Evolutionary conservation across 768 basidiomycete species (phyloP), one percentile per base, ranked within the genome.

Genomic region (Suillus subalutaceus): DNA sequence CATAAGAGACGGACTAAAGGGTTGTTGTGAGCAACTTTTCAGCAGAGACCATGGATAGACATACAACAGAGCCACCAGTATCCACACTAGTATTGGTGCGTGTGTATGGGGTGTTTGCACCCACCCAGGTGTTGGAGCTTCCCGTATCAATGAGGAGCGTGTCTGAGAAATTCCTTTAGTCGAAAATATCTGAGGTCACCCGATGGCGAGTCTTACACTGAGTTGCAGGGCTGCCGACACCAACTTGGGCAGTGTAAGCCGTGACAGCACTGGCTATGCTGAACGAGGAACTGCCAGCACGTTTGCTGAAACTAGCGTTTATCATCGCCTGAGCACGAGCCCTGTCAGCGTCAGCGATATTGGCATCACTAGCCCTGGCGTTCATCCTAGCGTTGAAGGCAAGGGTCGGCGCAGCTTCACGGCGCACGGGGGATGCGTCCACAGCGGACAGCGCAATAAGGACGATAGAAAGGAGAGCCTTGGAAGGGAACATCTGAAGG

Each of bases 121-220:
- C 77, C 12, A 78, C 63, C 75, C 76, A 78, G 1, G 78, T 78
- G 23, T 72, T 72, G 3, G 75, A 67, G 62, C 77, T 79, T 46
- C 77, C 77, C 1, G 78, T 78, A 52, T 79, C 77, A 13, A 79
- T 61, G 13, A 77, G 40, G 18, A 78, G 69, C 8, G 69, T 66
- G 53, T 70, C 79, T 79, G 43, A 15, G 18, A 4, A 35, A n/a
- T 26, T 40, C 48, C 32, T 32, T 4, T 23, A 59, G 15, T 64
- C 48, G n/a, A 38, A 41, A 30, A 7, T 15, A 30, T 26, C 12
- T 13, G 2, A 13, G 48, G 8, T 20, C 30, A 30, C 2, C 4
- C 13, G n/a, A 41, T 23, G 8, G 9, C 37, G 26, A n/a, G 35
- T 57, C 75, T 46, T 43, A 79, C 78, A 76, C 44, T 71, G 43